Evolutionary conservation across 2,329 filamentous ascomycete genomes (phyloP).

Genomic region (Chrysoporthe austroafricana): DNA sequence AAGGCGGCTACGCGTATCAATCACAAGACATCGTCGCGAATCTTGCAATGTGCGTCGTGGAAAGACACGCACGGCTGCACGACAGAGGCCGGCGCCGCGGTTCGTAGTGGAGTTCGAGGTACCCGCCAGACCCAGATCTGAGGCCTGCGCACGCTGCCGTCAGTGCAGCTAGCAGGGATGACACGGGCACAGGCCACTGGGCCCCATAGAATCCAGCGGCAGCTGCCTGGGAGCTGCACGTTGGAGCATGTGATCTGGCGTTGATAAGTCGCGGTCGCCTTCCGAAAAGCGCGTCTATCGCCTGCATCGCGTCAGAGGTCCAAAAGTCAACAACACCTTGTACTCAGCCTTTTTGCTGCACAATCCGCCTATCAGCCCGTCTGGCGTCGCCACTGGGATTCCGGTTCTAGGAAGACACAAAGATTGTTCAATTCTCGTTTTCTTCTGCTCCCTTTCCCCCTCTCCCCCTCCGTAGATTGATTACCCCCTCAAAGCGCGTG

Average conservation of each 20-base stretch:
- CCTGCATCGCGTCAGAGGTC: background rate
- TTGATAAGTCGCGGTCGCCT: constrained; percentile 9
- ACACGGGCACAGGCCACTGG: constrained; percentile 1
- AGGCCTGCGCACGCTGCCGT: background rate
- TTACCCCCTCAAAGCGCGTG: background rate
- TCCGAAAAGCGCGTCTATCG: constrained; percentile 1
- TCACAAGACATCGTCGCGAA: background rate
- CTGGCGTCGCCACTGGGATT: background rate
- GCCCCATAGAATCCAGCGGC: background rate
- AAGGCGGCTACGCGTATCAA: background rate
- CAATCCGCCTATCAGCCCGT: background rate
- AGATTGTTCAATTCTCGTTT: background rate
- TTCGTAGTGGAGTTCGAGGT: constrained; percentile 9
- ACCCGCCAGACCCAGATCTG: too few species aligned
- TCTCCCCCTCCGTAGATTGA: background rate
- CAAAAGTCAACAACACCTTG: constrained; percentile 12
- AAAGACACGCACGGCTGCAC: background rate
- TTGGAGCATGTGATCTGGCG: constrained; percentile 17
- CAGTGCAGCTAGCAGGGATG: constrained; percentile 10
- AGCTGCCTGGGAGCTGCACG: background rate
- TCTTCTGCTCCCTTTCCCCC: background rate
- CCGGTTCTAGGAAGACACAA: background rate
- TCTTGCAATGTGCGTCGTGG: background rate
- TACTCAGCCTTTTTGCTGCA: background rate
- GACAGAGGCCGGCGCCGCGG: background rate